phyloP scores from a whole-genome alignment of 2,329 filamentous ascomycete genomes.

The Cadophora luteo-olivacea region DNA sequence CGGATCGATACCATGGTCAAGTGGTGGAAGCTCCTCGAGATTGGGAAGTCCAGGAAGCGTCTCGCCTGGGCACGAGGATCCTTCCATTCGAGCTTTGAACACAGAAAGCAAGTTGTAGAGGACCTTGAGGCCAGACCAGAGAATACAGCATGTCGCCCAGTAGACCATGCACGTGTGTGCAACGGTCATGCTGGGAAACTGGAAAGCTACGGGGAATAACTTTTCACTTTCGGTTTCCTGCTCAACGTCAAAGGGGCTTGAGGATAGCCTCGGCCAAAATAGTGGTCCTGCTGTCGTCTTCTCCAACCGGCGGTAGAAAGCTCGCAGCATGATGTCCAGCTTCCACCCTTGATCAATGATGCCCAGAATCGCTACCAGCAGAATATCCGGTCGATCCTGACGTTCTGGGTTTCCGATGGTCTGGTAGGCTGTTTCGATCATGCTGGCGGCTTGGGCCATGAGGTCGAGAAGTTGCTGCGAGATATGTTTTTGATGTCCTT shows the following conservation, averaged over 20 bases:
- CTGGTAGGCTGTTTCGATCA: constrained; percentile 35
- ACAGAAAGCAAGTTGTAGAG: constrained; percentile 41
- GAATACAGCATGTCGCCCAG: constrained; percentile 45
- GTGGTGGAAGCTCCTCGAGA: constrained; percentile 32
- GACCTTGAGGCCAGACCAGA: constrained; percentile 46
- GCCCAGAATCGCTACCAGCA: constrained; percentile 30
- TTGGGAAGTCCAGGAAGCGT: background rate
- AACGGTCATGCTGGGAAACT: constrained; percentile 41
- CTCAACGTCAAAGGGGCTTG: background rate
- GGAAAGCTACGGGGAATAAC: constrained; percentile 44
- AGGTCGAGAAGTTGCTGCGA: constrained; percentile 44
- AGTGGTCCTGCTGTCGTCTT: constrained; percentile 35
- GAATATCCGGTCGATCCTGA: constrained; percentile 27
- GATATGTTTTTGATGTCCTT: constrained; percentile 37
- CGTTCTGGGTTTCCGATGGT: constrained; percentile 21
- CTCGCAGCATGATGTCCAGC: constrained; percentile 40
- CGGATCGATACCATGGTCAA: constrained; percentile 41
- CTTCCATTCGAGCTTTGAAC: constrained; percentile 13
- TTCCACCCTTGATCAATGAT: constrained; percentile 41
- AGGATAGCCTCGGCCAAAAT: constrained; percentile 44
- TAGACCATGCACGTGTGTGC: constrained; percentile 44
- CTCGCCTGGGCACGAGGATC: background rate
- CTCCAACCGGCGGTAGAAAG: constrained; percentile 40
- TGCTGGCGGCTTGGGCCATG: constrained; percentile 33
- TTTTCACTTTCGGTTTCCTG: background rate